phyloP scores from a whole-genome alignment of 2,329 filamentous ascomycete species.

The Catunica adiposa region DNA sequence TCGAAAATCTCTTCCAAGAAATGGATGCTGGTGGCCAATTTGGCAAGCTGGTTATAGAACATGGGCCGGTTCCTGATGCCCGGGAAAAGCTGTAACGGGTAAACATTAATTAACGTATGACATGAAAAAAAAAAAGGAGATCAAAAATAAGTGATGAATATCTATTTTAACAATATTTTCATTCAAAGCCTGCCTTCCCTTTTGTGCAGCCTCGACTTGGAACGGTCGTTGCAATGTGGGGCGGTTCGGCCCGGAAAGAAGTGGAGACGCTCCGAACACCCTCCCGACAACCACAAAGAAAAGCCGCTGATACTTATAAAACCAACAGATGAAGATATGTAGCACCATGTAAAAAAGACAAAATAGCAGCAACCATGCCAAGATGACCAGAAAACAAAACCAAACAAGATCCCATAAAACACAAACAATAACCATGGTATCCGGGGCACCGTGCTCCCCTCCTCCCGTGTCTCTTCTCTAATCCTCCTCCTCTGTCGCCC shows the following conservation, averaged over 20 bases:
- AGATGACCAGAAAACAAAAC: neutral
- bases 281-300: too few relatives aligned
- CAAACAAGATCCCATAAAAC: conserved; percentile 5
- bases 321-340: neutral
- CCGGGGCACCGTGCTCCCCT: conserved; percentile 5
- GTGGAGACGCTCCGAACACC: too few relatives aligned
- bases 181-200: neutral
- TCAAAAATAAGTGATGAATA: neutral
- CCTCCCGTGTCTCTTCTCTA: conserved; percentile 19
- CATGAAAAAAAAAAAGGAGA: neutral
- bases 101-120: too few relatives aligned
- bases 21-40: conserved; percentile 79
- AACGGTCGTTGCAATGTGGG: too few relatives aligned
- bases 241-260: too few relatives aligned
- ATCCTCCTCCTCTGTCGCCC: conserved; percentile 16
- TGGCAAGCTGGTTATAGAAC: conserved; percentile 75
- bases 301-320: too few relatives aligned
- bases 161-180: too few relatives aligned
- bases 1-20: conserved; percentile 70
- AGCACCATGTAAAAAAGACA: neutral
- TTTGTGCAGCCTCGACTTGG: neutral
- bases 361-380: neutral
- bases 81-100: conserved; percentile 27
- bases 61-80: conserved; percentile 26
- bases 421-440: conserved; percentile 11